Conservation (phyloP, 31 red algal species). For the Porphyra umbilicalis region DNA sequence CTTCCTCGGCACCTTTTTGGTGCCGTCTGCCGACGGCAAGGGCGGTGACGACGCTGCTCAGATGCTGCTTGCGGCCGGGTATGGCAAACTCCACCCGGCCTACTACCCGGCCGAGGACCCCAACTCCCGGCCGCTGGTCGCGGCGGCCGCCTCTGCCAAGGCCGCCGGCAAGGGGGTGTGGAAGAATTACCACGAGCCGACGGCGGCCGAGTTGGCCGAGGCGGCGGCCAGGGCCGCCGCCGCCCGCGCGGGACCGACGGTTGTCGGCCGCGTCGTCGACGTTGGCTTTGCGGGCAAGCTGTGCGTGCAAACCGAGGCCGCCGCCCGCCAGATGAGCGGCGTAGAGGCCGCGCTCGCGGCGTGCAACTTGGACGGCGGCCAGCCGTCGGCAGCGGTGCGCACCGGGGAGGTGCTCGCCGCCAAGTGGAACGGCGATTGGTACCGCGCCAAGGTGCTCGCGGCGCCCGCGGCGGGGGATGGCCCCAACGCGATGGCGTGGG, state of each 20-base stretch:
- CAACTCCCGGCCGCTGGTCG: conserved; percentile 10
- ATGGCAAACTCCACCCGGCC: conserved; percentile 64
- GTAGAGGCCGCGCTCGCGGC: conserved; percentile 42
- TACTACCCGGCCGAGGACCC: conserved; percentile 64
- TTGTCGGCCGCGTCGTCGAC: conserved; percentile 50
- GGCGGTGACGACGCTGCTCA: conserved; percentile 40
- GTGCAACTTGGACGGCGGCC: conserved; percentile 32
- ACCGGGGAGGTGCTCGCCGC: conserved; percentile 52
- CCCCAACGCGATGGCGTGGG: conserved; percentile 10
- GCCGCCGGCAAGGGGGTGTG: conserved; percentile 54
- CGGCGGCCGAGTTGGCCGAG: conserved; percentile 3
- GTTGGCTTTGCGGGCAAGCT: conserved; percentile 78
- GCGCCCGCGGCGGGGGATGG: conserved; percentile 16
- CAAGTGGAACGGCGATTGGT: conserved; percentile 88
- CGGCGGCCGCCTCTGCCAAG: conserved; percentile 33
- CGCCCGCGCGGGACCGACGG: background rate
- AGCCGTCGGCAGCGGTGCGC: conserved; percentile 34
- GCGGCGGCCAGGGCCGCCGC: conserved; percentile 7
- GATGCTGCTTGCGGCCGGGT: conserved; percentile 45
- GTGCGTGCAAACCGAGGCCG: conserved; percentile 58
- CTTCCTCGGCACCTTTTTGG: conserved; percentile 76
- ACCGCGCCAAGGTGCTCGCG: conserved; percentile 46
- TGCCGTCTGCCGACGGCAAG: conserved; percentile 38
- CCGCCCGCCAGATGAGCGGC: conserved; percentile 10
- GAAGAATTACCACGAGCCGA: conserved; percentile 50